Evolutionary conservation across 1,139 yeast species (phyloP), one percentile per base, ranked within the genome.

Genomic region (Blastobotrys illinoisensis): DNA sequence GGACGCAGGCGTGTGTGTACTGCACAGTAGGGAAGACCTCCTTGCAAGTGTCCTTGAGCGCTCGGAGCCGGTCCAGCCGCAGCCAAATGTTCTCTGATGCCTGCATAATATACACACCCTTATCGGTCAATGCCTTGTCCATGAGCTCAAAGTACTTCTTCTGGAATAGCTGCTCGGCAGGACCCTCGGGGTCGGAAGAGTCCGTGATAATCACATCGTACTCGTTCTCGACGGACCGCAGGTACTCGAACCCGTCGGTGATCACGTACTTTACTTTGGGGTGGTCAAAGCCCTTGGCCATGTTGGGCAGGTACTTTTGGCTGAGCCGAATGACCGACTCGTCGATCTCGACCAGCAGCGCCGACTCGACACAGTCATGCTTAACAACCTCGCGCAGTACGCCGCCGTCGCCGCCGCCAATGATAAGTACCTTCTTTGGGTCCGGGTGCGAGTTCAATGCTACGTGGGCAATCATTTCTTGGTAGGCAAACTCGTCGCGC

Each of bases 361-460:
- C 96, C 70, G 83, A 85, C 71, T 88, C 95, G 58, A 90, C 86
- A 57, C 81, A 73, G 54, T 81, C 82, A 73, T 90, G 97, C 76
- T 90, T 90, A 67, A 90, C 87, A 68, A 89, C 82, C 74, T 90
- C 97, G 73, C 97, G 81, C 67, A 90, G 79, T 56, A 90, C 97
- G 71, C 97, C 97, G 65, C 97, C 97, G 68, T 90, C 97, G 65
- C 97, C 97, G 62, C 97, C 97, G 56, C 97, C 97, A 69, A 90
- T 85, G 56, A 90, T 96, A 60, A 90, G 77, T 32, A 93, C 97
- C 68, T 79, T 83, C 77, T 86, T 87, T 53, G 97, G 97, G 74
- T 85, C 80, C 58, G 95, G 90, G 75, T 90, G 97, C 48, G 95
- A 82, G 80, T 86, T 87, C 74, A 90, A 68, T 13, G 96, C 95